Evolutionary conservation across 2,329 filamentous ascomycete species (phyloP).

Genomic region (Aspergillus carbonarius): DNA sequence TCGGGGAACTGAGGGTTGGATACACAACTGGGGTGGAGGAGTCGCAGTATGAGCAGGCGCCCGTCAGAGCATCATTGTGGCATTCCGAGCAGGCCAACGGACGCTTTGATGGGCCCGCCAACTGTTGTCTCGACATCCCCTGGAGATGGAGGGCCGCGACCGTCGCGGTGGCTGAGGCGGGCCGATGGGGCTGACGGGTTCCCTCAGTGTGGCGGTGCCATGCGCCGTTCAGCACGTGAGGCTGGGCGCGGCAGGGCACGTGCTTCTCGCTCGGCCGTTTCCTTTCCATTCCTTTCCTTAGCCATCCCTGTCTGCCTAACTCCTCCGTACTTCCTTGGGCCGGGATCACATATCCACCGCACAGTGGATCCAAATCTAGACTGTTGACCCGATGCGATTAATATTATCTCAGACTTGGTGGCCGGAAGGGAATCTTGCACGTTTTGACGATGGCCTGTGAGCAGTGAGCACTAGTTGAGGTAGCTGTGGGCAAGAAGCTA

Average conservation of each 20-base stretch:
- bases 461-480: too few relatives aligned
- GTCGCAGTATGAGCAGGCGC: not conserved
- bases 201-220: not conserved
- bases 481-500: not conserved
- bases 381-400: not conserved
- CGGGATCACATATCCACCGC: not conserved
- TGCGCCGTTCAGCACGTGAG: conserved; percentile 1
- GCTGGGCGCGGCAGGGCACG: not conserved
- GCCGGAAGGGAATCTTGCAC: not conserved
- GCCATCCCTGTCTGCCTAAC: not conserved
- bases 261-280: not conserved
- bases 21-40: not conserved
- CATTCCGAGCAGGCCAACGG: not conserved
- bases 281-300: not conserved
- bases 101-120: not conserved
- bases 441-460: not conserved
- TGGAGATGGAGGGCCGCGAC: conserved; percentile 10
- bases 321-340: not conserved
- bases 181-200: not conserved
- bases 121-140: conserved; percentile 7
- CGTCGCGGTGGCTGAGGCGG: conserved; percentile 15
- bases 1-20: not conserved
- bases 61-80: not conserved
- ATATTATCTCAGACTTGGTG: not conserved
- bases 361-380: conserved; percentile 1